Evolutionary conservation across 345 rosid genomes (phyloP), one percentile per base, ranked within the genome.

Genomic region (Nephelium lappaceum): DNA sequence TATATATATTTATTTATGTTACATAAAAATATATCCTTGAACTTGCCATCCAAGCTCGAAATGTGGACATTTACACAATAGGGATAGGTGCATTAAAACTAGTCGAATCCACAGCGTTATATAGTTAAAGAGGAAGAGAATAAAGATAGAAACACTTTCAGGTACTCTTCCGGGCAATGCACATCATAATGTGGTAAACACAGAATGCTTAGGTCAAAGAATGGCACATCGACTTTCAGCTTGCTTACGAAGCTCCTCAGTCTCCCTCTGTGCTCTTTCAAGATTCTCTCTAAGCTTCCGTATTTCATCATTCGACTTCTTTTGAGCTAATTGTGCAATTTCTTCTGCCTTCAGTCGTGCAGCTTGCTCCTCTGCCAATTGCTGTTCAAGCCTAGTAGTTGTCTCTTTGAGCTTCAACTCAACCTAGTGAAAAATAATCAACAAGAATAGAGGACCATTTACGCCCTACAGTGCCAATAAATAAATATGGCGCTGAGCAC

Each of bases 341-440:
- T 87, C 86, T 72, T 95, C 95, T 8, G 97, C 91, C 77, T 77
- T 88, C 66, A 88, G 82, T 76, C 97, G 83, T 11, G 95, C 97
- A 4, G 93, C 95, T 80, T 92, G 94, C 83, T 95, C 99, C 78
- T 87, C 95, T 3, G 91, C 91, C 67, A 95, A 65, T 78, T 90
- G 90, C 74, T 78, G 92, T 80, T 95, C 97, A n/a, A 95, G 89
- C 83, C 87, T 87, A 8, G 27, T 75, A 1, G 95, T 88, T 10
- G 93, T 84, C 83, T 93, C 98, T 72, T 78, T 86, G 77, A 95
- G 94, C 87, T 91, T 95, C 38, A 81, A 79, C 87, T 93, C 98
- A 60, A 93, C 93, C 99, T 95, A 38, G 6, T 42, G 6, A 71
- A 24, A 41, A 75, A 31, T 51, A 21, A 64, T 69, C 18, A 11